Conservation (phyloP, 306 rosid species). For the Fragaria vesca region DNA sequence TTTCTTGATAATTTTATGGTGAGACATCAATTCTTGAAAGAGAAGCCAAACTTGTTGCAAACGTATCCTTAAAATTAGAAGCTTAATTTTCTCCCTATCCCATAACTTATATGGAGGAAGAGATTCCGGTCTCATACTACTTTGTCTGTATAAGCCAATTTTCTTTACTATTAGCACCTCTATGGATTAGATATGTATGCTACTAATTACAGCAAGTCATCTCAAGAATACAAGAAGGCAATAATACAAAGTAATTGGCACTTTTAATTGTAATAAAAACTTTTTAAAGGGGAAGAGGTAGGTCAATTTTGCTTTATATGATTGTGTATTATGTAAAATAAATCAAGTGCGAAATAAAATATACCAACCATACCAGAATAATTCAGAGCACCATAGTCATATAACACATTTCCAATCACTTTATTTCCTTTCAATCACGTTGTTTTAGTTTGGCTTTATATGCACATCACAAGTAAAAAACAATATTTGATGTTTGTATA, state of each 20-base stretch:
- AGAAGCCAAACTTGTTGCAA: not conserved
- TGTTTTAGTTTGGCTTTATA: not conserved
- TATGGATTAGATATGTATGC: too few relatives aligned
- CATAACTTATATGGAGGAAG: not conserved
- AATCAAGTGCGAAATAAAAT: not conserved
- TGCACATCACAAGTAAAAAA: not conserved
- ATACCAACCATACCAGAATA: not conserved
- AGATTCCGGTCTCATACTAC: not conserved
- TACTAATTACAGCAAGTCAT: not conserved
- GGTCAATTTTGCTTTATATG: not conserved
- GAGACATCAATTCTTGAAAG: not conserved
- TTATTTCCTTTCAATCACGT: not conserved
- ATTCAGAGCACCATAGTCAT: not conserved
- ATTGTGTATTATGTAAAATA: not conserved
- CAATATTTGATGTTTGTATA: not conserved
- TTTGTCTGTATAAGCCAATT: not conserved
- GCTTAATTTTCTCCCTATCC: not conserved
- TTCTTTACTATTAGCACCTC: not conserved
- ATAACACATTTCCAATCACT: constrained; percentile 1
- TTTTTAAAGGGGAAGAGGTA: not conserved
- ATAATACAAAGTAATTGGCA: not conserved
- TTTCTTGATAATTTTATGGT: not conserved
- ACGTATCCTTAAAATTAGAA: not conserved
- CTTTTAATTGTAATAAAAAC: not conserved
- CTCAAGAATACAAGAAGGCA: not conserved